phyloP scores from a whole-genome alignment of 495 filamentous ascomycete genomes.

The Xanthoparmelia taractica region DNA sequence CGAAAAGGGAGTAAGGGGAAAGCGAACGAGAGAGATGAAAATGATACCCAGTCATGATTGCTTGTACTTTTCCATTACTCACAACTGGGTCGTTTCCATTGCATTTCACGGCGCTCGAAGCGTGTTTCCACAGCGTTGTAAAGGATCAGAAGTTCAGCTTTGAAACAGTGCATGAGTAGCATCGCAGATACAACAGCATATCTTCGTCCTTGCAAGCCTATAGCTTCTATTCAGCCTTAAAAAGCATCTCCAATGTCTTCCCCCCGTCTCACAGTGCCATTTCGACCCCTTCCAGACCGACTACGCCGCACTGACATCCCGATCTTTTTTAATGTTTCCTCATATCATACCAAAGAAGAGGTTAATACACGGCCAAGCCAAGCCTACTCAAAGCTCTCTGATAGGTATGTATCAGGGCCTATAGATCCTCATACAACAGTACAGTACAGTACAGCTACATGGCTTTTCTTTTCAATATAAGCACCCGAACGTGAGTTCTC shows the following conservation, averaged over 20 bases:
- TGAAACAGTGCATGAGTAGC: background rate
- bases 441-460: too few relatives aligned
- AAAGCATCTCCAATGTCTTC: background rate
- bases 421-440: background rate
- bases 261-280: background rate
- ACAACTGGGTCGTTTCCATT: background rate
- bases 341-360: too few relatives aligned
- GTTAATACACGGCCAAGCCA: too few relatives aligned
- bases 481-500: background rate
- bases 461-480: background rate
- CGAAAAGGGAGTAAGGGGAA: slow-evolving; percentile 17
- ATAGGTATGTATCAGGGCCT: too few relatives aligned
- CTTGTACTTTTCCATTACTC: background rate
- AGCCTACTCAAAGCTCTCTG: too few relatives aligned
- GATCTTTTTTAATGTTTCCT: too few relatives aligned
- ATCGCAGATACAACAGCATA: background rate
- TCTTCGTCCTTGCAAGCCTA: background rate
- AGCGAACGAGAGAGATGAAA: slow-evolving; percentile 5
- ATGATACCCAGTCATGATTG: slow-evolving; percentile 11
- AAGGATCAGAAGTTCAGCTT: background rate
- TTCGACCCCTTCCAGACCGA: background rate
- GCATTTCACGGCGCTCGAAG: background rate
- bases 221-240: background rate
- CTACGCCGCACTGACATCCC: background rate
- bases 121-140: background rate